These are phyloP conservation scores for Alternaria consortialis DNA, from an alignment of 2,329 filamentous ascomycete genomes.

Conservation along the genomic window DNA sequence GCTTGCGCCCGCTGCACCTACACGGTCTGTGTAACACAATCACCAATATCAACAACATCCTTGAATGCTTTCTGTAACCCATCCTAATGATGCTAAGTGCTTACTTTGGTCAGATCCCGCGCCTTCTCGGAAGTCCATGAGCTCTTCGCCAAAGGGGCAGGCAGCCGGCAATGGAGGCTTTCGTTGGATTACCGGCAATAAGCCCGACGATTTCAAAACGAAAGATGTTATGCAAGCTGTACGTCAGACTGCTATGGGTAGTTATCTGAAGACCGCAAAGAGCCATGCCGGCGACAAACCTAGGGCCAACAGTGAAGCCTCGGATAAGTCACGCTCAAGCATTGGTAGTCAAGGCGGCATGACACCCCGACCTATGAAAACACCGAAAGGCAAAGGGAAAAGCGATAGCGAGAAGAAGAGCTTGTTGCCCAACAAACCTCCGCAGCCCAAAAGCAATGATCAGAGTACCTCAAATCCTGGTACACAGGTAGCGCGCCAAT, in stretches of 20 bases:
- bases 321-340: constrained; percentile 25
- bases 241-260: constrained; percentile 49
- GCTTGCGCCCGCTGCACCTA: constrained; percentile 2
- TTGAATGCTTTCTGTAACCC: background rate
- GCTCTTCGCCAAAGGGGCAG: constrained; percentile 17
- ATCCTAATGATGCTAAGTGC: background rate
- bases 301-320: constrained; percentile 30
- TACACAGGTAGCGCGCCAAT: constrained; percentile 19
- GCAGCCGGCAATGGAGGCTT: constrained; percentile 23
- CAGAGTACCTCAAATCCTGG: constrained; percentile 12
- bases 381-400: background rate
- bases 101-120: constrained; percentile 17
- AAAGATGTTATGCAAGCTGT: constrained; percentile 45
- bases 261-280: constrained; percentile 38
- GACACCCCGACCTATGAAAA: constrained; percentile 13
- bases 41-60: background rate
- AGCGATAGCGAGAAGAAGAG: constrained; percentile 7
- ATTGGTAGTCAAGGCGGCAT: constrained; percentile 23
- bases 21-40: background rate
- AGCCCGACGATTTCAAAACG: constrained; percentile 44
- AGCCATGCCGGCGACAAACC: constrained; percentile 17
- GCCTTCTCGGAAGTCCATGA: constrained; percentile 21
- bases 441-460: constrained; percentile 3
- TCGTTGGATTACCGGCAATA: constrained; percentile 46
- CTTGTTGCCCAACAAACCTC: constrained; percentile 14